A percentile compares a stretch with the other conserved stretches of the same genome.
Conservation (phyloP, 352 stramenopile genomes). For the Thalassiosira oceanica region DNA sequence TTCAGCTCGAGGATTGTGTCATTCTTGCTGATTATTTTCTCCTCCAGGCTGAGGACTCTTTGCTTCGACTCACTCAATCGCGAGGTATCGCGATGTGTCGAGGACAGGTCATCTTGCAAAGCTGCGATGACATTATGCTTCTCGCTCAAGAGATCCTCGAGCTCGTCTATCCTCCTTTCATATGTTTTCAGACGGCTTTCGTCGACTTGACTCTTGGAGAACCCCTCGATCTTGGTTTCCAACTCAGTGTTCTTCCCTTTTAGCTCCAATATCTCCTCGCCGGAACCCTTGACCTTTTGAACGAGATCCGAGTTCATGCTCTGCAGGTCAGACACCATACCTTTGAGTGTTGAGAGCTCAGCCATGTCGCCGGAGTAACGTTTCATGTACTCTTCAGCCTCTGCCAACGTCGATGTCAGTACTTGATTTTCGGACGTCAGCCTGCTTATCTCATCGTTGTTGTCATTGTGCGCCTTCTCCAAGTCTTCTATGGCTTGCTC, state of each 20-base stretch:
- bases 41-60: too few relatives aligned
- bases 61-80: too few relatives aligned
- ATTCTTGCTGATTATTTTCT: too few relatives aligned
- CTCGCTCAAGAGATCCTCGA: constrained; percentile 7
- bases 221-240: constrained; percentile 6
- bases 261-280: too few relatives aligned
- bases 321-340: constrained; percentile 29
- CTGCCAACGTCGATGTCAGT: constrained; percentile 27
- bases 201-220: constrained; percentile 10
- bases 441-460: constrained; percentile 24
- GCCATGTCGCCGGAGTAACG: constrained; percentile 32
- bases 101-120: constrained; percentile 4
- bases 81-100: too few relatives aligned
- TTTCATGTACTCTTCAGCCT: constrained; percentile 38
- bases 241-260: constrained; percentile 26
- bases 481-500: constrained; percentile 35
- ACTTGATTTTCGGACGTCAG: constrained; percentile 31
- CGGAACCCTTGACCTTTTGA: constrained; percentile 15
- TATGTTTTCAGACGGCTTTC: constrained; percentile 5
- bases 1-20: too few relatives aligned
- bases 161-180: constrained; percentile 10
- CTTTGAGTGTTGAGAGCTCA: constrained; percentile 21
- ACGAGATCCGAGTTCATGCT: constrained; percentile 36
- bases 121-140: constrained; percentile 6
- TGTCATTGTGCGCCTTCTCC: constrained; percentile 30